Evolutionary conservation across 495 filamentous ascomycete species (phyloP).

Genomic region (Physcia stellaris): DNA sequence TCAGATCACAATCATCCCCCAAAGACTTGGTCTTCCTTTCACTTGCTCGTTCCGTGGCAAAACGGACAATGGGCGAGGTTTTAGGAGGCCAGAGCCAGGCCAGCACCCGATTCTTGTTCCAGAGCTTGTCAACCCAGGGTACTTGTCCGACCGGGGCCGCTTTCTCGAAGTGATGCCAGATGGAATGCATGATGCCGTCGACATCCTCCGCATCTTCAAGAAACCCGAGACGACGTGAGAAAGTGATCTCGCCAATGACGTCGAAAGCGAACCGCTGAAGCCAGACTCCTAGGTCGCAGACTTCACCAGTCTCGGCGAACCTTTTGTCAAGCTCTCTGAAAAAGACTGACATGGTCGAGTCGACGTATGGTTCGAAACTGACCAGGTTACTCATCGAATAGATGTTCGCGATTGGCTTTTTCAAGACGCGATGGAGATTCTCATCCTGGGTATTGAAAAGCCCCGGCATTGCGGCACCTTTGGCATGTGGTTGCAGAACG

Average conservation of each 20-base stretch:
- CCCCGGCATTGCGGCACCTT: constrained; percentile 12
- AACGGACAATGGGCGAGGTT: constrained; percentile 1
- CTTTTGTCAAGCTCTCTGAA: constrained; percentile 11
- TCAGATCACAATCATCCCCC: not conserved
- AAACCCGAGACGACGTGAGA: constrained; percentile 24
- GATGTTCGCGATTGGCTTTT: constrained; percentile 24
- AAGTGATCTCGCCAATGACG: constrained; percentile 26
- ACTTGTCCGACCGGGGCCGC: constrained; percentile 19
- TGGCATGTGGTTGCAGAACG: constrained; percentile 13
- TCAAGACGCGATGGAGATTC: constrained; percentile 23
- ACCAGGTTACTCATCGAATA: constrained; percentile 25
- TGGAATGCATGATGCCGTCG: constrained; percentile 16
- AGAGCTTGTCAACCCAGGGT: constrained; percentile 24
- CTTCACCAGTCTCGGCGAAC: not conserved
- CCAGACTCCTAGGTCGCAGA: constrained; percentile 23
- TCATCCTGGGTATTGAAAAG: constrained; percentile 30
- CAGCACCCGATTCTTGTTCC: constrained; percentile 16
- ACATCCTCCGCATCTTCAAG: constrained; percentile 24
- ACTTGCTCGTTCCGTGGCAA: not conserved
- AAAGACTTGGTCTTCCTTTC: not conserved
- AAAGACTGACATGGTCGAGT: constrained; percentile 11
- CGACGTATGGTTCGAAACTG: not conserved
- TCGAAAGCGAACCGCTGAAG: constrained; percentile 34
- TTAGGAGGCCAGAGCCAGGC: not conserved
- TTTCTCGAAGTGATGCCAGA: constrained; percentile 17